Conservation (phyloP, 257 asterid species). For the Solanum dulcamara region DNA sequence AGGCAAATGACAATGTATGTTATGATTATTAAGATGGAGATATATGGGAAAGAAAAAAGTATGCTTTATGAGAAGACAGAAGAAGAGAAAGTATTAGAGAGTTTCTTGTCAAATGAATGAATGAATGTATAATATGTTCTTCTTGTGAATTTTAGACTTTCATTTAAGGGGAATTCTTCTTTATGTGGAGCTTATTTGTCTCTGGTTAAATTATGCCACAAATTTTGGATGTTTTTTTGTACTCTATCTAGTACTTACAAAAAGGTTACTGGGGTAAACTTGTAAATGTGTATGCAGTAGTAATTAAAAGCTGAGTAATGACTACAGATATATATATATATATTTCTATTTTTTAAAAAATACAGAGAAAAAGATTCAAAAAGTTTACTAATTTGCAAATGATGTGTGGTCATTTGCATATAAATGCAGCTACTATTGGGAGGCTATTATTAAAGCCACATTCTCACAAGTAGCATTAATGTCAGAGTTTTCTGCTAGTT, state of each 20-base stretch:
- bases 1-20: constrained; percentile 40
- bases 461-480: constrained; percentile 1
- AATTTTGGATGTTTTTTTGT: not conserved
- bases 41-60: not conserved
- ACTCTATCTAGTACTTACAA: not conserved
- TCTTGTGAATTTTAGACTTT: not conserved
- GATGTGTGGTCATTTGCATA: not conserved
- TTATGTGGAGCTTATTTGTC: too few relatives aligned
- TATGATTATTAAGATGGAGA: constrained; percentile 5
- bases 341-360: not conserved
- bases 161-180: not conserved
- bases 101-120: not conserved
- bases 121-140: not conserved
- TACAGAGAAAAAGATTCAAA: not conserved
- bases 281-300: not conserved
- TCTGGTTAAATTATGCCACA: not conserved
- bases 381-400: not conserved
- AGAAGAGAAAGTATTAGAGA: not conserved
- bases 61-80: not conserved
- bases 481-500: constrained; percentile 1
- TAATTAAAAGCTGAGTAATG: not conserved
- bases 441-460: not conserved
- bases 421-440: not conserved
- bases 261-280: not conserved
- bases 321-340: not conserved